A percentile compares a stretch with the other conserved stretches of the same genome.
Evolutionary conservation across 2,329 filamentous ascomycete genomes (phyloP).

Genomic region (Fusarium sp.): DNA sequence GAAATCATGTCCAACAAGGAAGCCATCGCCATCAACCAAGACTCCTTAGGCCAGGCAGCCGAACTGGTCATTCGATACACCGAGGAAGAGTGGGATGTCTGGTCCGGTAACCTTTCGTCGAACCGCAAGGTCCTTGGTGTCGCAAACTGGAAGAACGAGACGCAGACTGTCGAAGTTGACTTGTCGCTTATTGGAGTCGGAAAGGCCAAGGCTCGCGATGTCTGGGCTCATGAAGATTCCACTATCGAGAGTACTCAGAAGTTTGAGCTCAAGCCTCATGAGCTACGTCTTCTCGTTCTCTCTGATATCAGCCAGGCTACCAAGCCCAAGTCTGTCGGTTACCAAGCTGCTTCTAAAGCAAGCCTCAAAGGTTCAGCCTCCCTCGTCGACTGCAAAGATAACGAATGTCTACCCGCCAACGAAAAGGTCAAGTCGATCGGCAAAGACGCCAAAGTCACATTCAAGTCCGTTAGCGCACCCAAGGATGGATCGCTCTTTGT

Average conservation of each 20-base stretch:
- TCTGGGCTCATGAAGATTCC: slow-evolving; percentile 54
- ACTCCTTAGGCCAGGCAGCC: slow-evolving; percentile 62
- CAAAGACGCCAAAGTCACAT: slow-evolving; percentile 49
- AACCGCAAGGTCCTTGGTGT: slow-evolving; percentile 57
- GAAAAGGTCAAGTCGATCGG: slow-evolving; percentile 56
- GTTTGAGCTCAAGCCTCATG: slow-evolving; percentile 52
- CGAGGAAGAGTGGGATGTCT: slow-evolving; percentile 62
- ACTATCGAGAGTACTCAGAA: slow-evolving; percentile 48
- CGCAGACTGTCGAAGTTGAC: slow-evolving; percentile 56
- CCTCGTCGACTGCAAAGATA: slow-evolving; percentile 49
- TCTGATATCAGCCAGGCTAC: slow-evolving; percentile 47
- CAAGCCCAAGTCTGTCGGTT: slow-evolving; percentile 44
- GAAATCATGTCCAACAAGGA: slow-evolving; percentile 61
- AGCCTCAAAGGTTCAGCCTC: slow-evolving; percentile 51
- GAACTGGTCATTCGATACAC: slow-evolving; percentile 61
- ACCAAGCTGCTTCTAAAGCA: slow-evolving; percentile 55
- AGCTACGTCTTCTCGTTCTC: slow-evolving; percentile 54
- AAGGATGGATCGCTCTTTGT: slow-evolving; percentile 53
- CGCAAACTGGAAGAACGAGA: slow-evolving; percentile 61
- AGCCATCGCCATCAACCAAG: slow-evolving; percentile 68
- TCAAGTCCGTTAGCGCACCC: slow-evolving; percentile 48
- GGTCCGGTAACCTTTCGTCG: slow-evolving; percentile 60
- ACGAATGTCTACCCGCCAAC: slow-evolving; percentile 56
- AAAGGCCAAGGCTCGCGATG: slow-evolving; percentile 53
- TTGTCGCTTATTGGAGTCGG: slow-evolving; percentile 54